These are phyloP conservation scores for Polyplosphaeria fusca DNA, from an alignment of 495 filamentous ascomycete genomes.

Conservation along the genomic window DNA sequence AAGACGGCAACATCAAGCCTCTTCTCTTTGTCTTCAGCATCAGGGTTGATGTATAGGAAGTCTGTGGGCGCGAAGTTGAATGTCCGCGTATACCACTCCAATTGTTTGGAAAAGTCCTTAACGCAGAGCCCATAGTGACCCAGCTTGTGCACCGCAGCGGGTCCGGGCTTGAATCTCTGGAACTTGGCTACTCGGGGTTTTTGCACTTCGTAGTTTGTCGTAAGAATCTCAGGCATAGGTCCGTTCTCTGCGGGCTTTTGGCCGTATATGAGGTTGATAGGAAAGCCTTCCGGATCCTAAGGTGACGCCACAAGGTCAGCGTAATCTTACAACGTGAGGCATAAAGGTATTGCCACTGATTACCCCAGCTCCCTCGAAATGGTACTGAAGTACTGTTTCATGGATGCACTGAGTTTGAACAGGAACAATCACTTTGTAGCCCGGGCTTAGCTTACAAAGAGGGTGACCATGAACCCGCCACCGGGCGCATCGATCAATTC, in stretches of 20 bases:
- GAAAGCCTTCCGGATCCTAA: slow-evolving; percentile 61
- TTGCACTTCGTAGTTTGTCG: slow-evolving; percentile 47
- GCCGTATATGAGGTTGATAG: slow-evolving; percentile 57
- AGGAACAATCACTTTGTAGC: too few relatives aligned
- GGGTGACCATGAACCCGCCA: slow-evolving; percentile 56
- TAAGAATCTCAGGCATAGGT: slow-evolving; percentile 49
- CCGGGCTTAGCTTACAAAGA: too few relatives aligned
- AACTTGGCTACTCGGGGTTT: slow-evolving; percentile 40
- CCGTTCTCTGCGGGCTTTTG: slow-evolving; percentile 45
- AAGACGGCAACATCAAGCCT: slow-evolving; percentile 59
- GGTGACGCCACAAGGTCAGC: too few relatives aligned
- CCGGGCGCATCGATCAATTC: slow-evolving; percentile 54
- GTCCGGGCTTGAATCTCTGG: slow-evolving; percentile 51
- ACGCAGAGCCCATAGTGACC: slow-evolving; percentile 70
- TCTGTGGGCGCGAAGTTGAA: slow-evolving; percentile 65
- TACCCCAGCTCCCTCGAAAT: too few relatives aligned
- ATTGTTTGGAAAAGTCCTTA: slow-evolving; percentile 54
- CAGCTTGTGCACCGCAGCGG: slow-evolving; percentile 69
- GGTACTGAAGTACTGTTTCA: too few relatives aligned
- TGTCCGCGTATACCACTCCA: slow-evolving; percentile 60
- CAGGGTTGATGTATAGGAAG: slow-evolving; percentile 48
- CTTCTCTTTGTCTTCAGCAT: slow-evolving; percentile 16
- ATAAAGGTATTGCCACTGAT: too few relatives aligned
- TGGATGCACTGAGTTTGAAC: too few relatives aligned
- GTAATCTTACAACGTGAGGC: too few relatives aligned